These are phyloP conservation scores for Sphagnum contortum DNA, from an alignment of 225 moss, liverwort and hornwort species.

Conservation along the genomic window DNA sequence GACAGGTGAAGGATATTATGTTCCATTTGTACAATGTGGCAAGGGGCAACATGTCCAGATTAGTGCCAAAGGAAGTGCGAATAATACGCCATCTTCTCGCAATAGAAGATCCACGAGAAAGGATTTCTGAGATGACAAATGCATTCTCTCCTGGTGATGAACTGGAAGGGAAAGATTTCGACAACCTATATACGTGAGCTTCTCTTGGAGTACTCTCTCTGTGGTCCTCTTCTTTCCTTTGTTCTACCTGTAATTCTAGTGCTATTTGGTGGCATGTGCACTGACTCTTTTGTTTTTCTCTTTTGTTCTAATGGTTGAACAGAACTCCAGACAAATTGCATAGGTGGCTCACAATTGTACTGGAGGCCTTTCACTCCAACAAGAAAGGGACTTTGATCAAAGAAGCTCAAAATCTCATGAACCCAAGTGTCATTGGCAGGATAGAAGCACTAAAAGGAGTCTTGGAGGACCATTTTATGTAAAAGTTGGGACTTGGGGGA, in stretches of 20 bases:
- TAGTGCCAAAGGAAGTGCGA: conserved; percentile 84
- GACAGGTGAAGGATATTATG: conserved; percentile 90
- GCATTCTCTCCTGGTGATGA: conserved; percentile 93
- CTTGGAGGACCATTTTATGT: conserved; percentile 72
- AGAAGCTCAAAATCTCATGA: conserved; percentile 90
- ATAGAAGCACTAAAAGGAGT: conserved; percentile 57
- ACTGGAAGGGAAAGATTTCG: conserved; percentile 66
- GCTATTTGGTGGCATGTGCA: too few species aligned
- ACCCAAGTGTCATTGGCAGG: conserved; percentile 70
- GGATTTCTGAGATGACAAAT: conserved; percentile 59
- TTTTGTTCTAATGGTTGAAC: conserved; percentile 18
- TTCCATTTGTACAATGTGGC: conserved; percentile 78
- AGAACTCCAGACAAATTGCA: conserved; percentile 73
- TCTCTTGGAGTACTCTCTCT: not conserved
- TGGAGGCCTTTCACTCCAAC: conserved; percentile 82
- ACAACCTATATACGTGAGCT: conserved; percentile 76
- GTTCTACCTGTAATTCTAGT: not conserved
- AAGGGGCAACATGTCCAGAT: conserved; percentile 87
- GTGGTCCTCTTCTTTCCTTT: not conserved
- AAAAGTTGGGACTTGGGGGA: not conserved
- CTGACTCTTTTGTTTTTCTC: not conserved
- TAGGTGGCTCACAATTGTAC: conserved; percentile 64
- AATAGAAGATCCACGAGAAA: conserved; percentile 60
- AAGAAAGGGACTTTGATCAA: conserved; percentile 81
- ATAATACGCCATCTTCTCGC: conserved; percentile 78